phyloP scores from a whole-genome alignment of 2,329 filamentous ascomycete species.

The Colletotrichum chlorophyti region DNA sequence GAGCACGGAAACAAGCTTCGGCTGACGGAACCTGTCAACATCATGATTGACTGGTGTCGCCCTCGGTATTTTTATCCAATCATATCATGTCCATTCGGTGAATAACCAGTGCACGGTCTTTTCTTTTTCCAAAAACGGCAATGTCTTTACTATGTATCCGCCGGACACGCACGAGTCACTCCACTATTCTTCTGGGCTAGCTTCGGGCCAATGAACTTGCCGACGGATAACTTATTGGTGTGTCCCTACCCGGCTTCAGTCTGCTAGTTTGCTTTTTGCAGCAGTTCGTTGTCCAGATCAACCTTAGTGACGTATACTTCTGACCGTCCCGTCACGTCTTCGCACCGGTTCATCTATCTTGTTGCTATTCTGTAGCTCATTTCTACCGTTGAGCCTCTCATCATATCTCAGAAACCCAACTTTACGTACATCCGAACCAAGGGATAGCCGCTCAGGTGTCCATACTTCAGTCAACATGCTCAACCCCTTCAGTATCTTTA shows the following conservation, averaged over 20 bases:
- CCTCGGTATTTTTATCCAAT: neutral
- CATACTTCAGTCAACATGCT: conserved; percentile 18
- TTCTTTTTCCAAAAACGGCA: conserved; percentile 7
- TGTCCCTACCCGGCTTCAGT: no score
- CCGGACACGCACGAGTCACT: neutral
- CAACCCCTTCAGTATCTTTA: conserved; percentile 27
- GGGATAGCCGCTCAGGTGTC: no score
- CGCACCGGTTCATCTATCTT: neutral
- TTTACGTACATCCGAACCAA: neutral
- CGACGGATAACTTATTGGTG: neutral
- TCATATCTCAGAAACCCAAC: neutral
- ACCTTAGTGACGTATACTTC: conserved; percentile 6
- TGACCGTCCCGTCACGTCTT: neutral
- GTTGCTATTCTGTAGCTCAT: neutral
- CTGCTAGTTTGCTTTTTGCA: neutral
- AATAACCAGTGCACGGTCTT: neutral
- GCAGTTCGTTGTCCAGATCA: neutral
- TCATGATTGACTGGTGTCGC: neutral
- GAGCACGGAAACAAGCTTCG: no score
- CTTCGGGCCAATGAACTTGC: conserved; percentile 14
- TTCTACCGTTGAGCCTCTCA: neutral
- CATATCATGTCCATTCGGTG: neutral
- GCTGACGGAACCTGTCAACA: neutral
- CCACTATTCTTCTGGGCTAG: conserved; percentile 18
- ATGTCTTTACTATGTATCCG: neutral